phyloP scores from a whole-genome alignment of 108 stramenopile species.

The Pseudonitzschia multistriata region DNA sequence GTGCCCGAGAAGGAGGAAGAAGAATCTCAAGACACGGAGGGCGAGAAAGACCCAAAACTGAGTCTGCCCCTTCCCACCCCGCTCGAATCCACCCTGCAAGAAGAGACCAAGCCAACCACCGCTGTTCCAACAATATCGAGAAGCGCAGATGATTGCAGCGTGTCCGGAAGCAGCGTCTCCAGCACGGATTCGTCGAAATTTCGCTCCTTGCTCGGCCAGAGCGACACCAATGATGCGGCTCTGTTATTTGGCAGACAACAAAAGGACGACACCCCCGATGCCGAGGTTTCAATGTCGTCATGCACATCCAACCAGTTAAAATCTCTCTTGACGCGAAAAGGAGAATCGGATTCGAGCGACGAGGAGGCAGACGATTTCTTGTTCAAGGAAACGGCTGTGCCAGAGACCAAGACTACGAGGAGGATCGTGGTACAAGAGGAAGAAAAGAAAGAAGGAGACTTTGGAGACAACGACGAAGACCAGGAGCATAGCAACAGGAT shows the following conservation, averaged over 20 bases:
- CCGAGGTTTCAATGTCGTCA: neutral
- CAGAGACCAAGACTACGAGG: neutral
- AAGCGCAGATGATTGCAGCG: neutral
- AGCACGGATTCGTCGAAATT: conserved; percentile 26
- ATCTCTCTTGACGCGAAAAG: conserved; percentile 1
- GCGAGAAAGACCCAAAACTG: neutral
- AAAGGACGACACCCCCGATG: neutral
- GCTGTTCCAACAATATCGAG: neutral
- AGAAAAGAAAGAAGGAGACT: conserved; percentile 7
- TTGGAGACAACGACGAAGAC: conserved; percentile 2
- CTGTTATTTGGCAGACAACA: conserved; percentile 11
- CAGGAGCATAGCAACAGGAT: neutral
- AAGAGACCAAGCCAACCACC: neutral
- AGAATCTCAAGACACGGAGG: conserved; percentile 8
- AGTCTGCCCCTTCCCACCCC: conserved; percentile 13
- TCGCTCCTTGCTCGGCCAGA: conserved; percentile 22
- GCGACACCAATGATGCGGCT: conserved; percentile 32
- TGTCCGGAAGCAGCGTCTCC: neutral
- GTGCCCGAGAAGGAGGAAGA: conserved; percentile 4
- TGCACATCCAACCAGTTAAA: neutral
- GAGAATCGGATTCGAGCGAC: neutral
- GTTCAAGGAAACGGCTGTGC: neutral
- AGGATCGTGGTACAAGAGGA: neutral
- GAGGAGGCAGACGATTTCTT: conserved; percentile 9
- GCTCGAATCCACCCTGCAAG: conserved; percentile 2